Evolutionary conservation across 2,329 filamentous ascomycete species (phyloP), one percentile per base, ranked within the genome.

Genomic region (Arthrinium puccinioides): DNA sequence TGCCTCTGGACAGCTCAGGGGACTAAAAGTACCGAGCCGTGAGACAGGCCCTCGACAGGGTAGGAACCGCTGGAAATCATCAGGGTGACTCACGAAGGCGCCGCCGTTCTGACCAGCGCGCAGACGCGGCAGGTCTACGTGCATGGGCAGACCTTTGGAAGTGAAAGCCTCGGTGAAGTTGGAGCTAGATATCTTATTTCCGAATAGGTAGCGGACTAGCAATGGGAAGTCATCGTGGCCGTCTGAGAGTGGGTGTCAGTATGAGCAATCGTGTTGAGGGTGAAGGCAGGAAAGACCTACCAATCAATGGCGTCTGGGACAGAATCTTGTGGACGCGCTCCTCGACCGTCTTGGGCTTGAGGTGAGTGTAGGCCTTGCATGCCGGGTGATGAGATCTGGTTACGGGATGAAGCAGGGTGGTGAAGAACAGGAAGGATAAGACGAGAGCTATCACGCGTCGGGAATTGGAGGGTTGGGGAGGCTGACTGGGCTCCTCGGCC

Each of bases 221-320:
- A 92, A 82, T 16, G 90, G 75, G 33, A 97, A 71, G 56, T 97
- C 90, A 62, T 94, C 84, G 56, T 96, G 89, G 1, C 89, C 89
- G 60, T 96, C 89, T 89, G 46, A 3, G 3, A 10, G 24, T 59
- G 72, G 68, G 70, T 40, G 74, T 73, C 46, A 75, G 52, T 2
- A 70, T 70, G 1, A n/a, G n/a, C n/a, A n/a, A n/a, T n/a, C n/a
- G n/a, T n/a, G 5, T 27, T 15, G 31, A 6, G 40, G 37, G 41
- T 34, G 39, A 28, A 36, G 19, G 20, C 14, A 21, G 15, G 25
- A 11, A n/a, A 28, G 14, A 11, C 9, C 6, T 13, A 9, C 5
- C 13, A 43, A 75, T 73, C 46, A 75, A 52, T 2, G 71, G 70
- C 2, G 63, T 70, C 5, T 56, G 45, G 5, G 59, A 56, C 21